These are phyloP conservation scores for Periglandula ipomoeae DNA, from an alignment of 2,329 filamentous ascomycete genomes.

Conservation along the genomic window DNA sequence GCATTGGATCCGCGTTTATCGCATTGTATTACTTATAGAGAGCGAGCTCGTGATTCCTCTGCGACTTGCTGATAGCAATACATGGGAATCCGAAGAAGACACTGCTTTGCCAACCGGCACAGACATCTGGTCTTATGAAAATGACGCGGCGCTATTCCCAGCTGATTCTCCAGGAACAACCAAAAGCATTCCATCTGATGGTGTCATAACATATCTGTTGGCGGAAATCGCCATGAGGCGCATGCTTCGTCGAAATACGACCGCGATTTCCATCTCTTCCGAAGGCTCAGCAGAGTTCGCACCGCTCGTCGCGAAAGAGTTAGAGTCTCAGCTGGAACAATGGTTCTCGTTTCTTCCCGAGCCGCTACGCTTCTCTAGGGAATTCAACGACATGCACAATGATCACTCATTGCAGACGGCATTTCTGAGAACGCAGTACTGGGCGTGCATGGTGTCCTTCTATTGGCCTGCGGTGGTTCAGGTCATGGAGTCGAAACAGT, in stretches of 20 bases:
- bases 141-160: conserved; percentile 6
- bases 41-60: conserved; percentile 19
- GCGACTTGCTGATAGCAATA: conserved; percentile 18
- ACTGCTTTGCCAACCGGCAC: conserved; percentile 16
- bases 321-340: conserved; percentile 23
- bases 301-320: conserved; percentile 20
- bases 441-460: conserved; percentile 17
- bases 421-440: conserved; percentile 18
- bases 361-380: conserved; percentile 6
- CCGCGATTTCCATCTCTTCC: conserved; percentile 13
- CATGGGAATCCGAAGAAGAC: conserved; percentile 19
- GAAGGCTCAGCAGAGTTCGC: conserved; percentile 15
- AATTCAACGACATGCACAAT: conserved; percentile 4
- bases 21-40: conserved; percentile 19
- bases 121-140: conserved; percentile 16
- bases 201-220: conserved; percentile 18
- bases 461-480: conserved; percentile 32
- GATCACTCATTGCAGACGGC: conserved; percentile 3
- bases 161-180: not conserved
- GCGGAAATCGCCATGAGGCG: conserved; percentile 24
- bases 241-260: conserved; percentile 22
- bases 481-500: conserved; percentile 13
- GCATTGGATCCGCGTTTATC: conserved; percentile 14
- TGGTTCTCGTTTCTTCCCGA: conserved; percentile 21
- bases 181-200: conserved; percentile 6